Base-by-base conservation (phyloP, 257 asterid genomes). In the Solanum commersonii region DNA sequence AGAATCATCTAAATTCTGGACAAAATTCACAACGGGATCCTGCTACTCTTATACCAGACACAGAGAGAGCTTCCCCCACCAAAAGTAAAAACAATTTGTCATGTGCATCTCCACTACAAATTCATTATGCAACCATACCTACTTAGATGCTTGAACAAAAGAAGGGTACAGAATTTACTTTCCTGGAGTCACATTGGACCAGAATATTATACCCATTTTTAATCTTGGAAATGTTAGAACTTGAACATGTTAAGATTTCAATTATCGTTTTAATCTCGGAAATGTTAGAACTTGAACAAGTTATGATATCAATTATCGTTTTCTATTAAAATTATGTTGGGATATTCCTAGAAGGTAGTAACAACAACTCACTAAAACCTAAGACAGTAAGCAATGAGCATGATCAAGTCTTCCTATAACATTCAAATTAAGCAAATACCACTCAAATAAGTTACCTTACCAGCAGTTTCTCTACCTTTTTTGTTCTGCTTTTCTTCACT, bases 381-480 rank as follows among this genome's bases (percentile, higher is more conserved):
- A 46, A 10, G 10, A 29, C 12, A 3, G 14, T 73, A 27, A 20
- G 82, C 82, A 35, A 13, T 35, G 49, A 20, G 82, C 29, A 35
- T 23, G 52, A 74, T 37, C 56, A 74, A 74, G 20, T 22, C 56
- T 22, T 74, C 83, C 83, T 74, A 74, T 37, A 74, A 35, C 10
- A 73, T 56, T 78, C 56, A 87, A 87, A 82, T 85, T 78, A 59
- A 20, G 68, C 84, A 76, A 22, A 87, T 89, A 89, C 90, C 91
- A 88, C 84, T 67, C 27, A 84, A 79, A 82, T 77, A 90, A 92
- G 94, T 89, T 90, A 95, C 92, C 95, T 93, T 93, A 97, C 99
- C 99, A 83, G 95, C 88, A 93, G 90, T 93, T 90, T 96, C 97
- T 91, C 94, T 92, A 59, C 93, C 86, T 56, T 94, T 94, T 92